Evolutionary conservation across 495 filamentous ascomycete species (phyloP).

Genomic region (Tirmania nivea): DNA sequence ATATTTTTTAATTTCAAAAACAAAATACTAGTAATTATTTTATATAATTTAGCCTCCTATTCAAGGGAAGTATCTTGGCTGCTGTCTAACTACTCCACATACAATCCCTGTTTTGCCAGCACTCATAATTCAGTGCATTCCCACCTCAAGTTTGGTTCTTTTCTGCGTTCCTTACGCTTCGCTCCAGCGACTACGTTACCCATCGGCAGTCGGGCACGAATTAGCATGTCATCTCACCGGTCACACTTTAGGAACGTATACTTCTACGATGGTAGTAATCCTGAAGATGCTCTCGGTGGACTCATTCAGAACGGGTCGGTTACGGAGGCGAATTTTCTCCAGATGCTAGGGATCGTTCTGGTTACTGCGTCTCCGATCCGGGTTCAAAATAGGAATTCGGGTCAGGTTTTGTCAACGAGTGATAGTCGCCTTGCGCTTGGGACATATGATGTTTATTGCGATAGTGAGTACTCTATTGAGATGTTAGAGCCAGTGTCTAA

Average conservation of each 20-base stretch:
- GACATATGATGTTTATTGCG: slow-evolving; percentile 5
- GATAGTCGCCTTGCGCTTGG: neutral
- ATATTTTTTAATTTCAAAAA: too few relatives aligned
- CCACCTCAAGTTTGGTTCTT: too few relatives aligned
- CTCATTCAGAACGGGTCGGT: slow-evolving; percentile 5
- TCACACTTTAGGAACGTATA: slow-evolving; percentile 1
- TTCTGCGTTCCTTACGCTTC: too few relatives aligned
- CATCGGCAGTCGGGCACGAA: too few relatives aligned
- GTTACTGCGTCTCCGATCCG: slow-evolving; percentile 1
- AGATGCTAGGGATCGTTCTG: slow-evolving; percentile 1
- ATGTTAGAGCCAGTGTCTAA: neutral
- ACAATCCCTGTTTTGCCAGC: too few relatives aligned
- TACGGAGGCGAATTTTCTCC: slow-evolving; percentile 3
- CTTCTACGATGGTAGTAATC: slow-evolving; percentile 1
- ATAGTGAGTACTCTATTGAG: slow-evolving; percentile 2
- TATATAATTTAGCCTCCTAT: too few relatives aligned
- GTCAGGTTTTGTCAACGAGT: slow-evolving; percentile 1
- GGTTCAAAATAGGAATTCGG: slow-evolving; percentile 2
- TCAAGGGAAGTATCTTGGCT: too few relatives aligned
- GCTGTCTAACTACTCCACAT: too few relatives aligned
- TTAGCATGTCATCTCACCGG: slow-evolving; percentile 4
- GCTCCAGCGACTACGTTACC: too few relatives aligned
- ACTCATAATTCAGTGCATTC: too few relatives aligned
- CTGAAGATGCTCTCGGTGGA: neutral
- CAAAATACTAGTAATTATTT: too few relatives aligned